Evolutionary conservation across 2,329 filamentous ascomycete species (phyloP).

Genomic region (Claviceps sp.): DNA sequence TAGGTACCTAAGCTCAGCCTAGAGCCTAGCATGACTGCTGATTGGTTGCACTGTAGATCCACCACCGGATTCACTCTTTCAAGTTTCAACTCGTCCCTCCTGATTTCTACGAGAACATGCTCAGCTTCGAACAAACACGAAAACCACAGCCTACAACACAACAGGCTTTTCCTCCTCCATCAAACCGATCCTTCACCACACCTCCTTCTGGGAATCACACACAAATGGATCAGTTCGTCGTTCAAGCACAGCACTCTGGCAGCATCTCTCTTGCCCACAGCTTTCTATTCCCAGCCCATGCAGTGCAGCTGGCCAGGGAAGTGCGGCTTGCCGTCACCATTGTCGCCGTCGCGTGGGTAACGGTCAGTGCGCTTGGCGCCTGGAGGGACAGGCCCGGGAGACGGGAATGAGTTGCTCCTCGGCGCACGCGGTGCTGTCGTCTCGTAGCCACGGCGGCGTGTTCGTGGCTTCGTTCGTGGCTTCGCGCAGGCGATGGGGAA

Average conservation of each 20-base stretch:
- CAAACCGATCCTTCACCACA: not conserved
- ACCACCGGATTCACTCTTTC: too few relatives aligned
- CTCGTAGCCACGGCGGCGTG: not conserved
- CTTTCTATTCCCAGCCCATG: slow-evolving; percentile 7
- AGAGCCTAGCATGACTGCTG: too few relatives aligned
- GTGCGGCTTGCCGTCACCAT: slow-evolving; percentile 11
- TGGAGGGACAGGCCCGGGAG: not conserved
- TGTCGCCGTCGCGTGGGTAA: slow-evolving; percentile 11
- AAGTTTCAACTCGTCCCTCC: too few relatives aligned
- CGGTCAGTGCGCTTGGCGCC: slow-evolving; percentile 6
- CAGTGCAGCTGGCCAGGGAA: slow-evolving; percentile 8
- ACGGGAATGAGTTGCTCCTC: not conserved
- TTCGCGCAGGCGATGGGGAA: too few relatives aligned
- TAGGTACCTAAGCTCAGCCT: too few relatives aligned
- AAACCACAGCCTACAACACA: too few relatives aligned
- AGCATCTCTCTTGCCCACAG: slow-evolving; percentile 10
- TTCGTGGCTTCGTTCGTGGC: too few relatives aligned
- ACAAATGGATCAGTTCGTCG: slow-evolving; percentile 12
- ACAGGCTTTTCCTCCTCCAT: too few relatives aligned
- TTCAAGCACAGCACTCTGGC: slow-evolving; percentile 10
- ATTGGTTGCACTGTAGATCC: too few relatives aligned
- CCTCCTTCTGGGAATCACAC: too few relatives aligned
- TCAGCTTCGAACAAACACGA: too few relatives aligned
- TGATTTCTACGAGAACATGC: too few relatives aligned
- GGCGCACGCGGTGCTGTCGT: not conserved